Evolutionary conservation across 202 grass and related monocot species (phyloP), one percentile per base, ranked within the genome.

Genomic region (Elaeis oleifera): DNA sequence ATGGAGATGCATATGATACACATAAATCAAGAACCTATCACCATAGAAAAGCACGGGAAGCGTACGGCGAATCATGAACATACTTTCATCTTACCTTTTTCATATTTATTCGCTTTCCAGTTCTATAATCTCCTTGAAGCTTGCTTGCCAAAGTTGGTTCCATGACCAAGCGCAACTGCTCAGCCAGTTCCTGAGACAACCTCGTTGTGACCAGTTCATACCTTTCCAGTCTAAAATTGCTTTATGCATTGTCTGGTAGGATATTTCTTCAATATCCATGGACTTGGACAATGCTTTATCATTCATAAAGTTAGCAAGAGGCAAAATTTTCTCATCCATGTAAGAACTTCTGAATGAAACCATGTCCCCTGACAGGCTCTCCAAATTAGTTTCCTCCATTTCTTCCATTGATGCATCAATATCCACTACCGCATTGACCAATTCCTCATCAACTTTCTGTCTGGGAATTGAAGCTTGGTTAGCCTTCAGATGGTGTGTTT

Each of bases 21-120:
- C 36, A 14, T 16, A 13, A 44, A 44, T 44, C 8, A 44, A 44
- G 36, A 44, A 13, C 36, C 36, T 44, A 13, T 44, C 36, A 11
- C 36, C 3, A 9, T 14, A 44, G 2, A 44, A 13, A 44, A 11
- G 11, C 9, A 44, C 1, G 8, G 13, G 16, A 0, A 16, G 27
- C 14, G 1, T 25, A 15, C 6, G 49, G 16, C 28, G 56, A 28
- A 67, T 3, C 17, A 55, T 32, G 27, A 81, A 52, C 18, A 75
- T 15, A 75, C 63, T 26, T 1, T 68, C 9, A 52, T 58, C 23
- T 71, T 79, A 97, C 92, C 92, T 97, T 97, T 65, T 91, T 97
- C 87, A 97, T 97, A 71, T 97, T 97, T 75, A 97, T 91, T 74
- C 88, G 86, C 53, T 97, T 97, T 84, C 92, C 92, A 86, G 92